Percentiles rank a stretch among this genome's conserved stretches.
phyloP scores from a whole-genome alignment of 805 yeast genomes.

The Ogataea philodendri region DNA sequence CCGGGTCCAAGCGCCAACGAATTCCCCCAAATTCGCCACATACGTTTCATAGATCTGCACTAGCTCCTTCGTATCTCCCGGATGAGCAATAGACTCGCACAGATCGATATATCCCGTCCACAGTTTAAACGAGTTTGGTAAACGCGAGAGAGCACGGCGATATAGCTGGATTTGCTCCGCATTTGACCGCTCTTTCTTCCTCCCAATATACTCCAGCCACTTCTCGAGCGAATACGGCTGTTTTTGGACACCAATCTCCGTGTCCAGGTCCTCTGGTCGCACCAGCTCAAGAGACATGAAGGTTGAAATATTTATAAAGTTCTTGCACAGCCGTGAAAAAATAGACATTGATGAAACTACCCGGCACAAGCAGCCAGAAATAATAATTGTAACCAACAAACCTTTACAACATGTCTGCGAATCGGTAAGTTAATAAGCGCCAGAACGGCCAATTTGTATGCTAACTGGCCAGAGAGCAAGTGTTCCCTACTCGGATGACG shows the following conservation, averaged over 20 bases:
- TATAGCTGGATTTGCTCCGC: slow-evolving; percentile 44
- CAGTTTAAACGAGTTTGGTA: slow-evolving; percentile 48
- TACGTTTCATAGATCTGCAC: slow-evolving; percentile 45
- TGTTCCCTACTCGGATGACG: slow-evolving; percentile 97
- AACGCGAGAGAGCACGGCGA: slow-evolving; percentile 47
- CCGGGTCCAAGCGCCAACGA: slow-evolving; percentile 51
- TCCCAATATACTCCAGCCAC: slow-evolving; percentile 48
- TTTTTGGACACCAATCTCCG: slow-evolving; percentile 37
- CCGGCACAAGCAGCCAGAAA: slow-evolving; percentile 19
- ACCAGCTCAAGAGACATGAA: slow-evolving; percentile 4
- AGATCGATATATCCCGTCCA: slow-evolving; percentile 53
- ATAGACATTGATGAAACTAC: slow-evolving; percentile 1
- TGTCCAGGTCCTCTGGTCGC: slow-evolving; percentile 32
- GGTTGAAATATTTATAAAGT: not conserved
- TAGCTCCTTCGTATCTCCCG: slow-evolving; percentile 9
- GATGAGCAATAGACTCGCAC: slow-evolving; percentile 22
- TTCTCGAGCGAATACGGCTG: slow-evolving; percentile 34
- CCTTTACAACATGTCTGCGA: slow-evolving; percentile 24
- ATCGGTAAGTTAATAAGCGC: slow-evolving; percentile 21
- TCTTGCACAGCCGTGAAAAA: slow-evolving; percentile 4
- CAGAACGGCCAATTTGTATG: not conserved
- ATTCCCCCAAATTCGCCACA: slow-evolving; percentile 40
- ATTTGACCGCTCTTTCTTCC: slow-evolving; percentile 26
- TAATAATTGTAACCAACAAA: slow-evolving; percentile 4
- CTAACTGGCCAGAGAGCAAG: slow-evolving; percentile 65